Base-by-base conservation (phyloP, 768 basidiomycete species). In the Sarcodon aspratus region DNA sequence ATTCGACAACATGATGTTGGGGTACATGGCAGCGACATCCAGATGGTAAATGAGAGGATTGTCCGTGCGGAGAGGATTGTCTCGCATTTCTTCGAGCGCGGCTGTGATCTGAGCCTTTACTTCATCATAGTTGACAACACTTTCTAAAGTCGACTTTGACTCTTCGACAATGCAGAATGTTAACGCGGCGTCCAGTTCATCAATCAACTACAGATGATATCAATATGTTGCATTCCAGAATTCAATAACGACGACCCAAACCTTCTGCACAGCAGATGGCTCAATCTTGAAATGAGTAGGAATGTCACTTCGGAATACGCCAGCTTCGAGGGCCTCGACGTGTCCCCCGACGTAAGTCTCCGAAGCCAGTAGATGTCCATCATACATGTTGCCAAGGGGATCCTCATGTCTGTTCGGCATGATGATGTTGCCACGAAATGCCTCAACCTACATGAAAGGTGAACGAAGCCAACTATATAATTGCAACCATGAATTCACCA, bases 1-100 rank as follows among this genome's bases (percentile, higher is more conserved):
- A 62, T 99, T 99, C 13, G 94, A 97, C 72, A 99, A 83, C 96
- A 99, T 99, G 78, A 99, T 98, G 66, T 98, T 99, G 49, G 96
- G 96, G 63, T 99, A 98, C 96, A 99, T 99, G 54, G 96, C 96
- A 2, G 96, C 96, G 53, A 99, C 96, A 59, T 99, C 96, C 59
- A 98, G 67, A 65, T 99, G 96, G 66, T 99, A 99, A 60, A 99
- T 98, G 54, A 98, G 79, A 0, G 96, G 96, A 10, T 82, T 87
- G 69, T 98, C 94, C 38, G 73, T 71, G 11, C 95, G 88, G 48
- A 81, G 76, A 0, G 96, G 95, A 51, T 85, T 80, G 67, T 98
- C 93, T 27, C 91, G 90, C 74, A 98, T 85, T 54, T 80, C 62
- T 61, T 95, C 92, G 31, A 99, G 80, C 43, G 84, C 80, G 0